Evolutionary conservation across 345 rosid genomes (phyloP).

Genomic region (Gossypium anomalum): DNA sequence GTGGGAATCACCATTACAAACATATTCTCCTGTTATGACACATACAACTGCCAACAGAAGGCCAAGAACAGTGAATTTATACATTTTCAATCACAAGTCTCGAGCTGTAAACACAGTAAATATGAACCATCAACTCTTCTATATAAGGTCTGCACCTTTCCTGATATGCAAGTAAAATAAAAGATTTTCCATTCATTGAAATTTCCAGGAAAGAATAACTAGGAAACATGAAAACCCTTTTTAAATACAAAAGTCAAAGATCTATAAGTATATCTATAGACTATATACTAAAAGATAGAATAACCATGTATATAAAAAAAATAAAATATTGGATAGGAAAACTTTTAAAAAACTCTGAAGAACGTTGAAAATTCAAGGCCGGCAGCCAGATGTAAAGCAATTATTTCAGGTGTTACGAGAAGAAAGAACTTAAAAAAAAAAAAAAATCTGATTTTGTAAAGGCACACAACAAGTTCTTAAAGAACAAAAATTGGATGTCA

Average conservation of each 20-base stretch:
- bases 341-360: too few species aligned
- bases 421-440: background rate
- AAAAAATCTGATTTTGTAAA: background rate
- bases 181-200: background rate
- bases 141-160: background rate
- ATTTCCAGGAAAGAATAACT: background rate
- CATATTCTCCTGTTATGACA: slow-evolving; percentile 15
- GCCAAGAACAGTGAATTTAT: slow-evolving; percentile 3
- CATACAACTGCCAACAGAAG: slow-evolving; percentile 16
- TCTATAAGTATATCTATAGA: background rate
- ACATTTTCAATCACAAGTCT: slow-evolving; percentile 12
- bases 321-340: background rate
- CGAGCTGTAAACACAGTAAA: background rate
- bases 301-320: background rate
- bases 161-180: background rate
- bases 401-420: background rate
- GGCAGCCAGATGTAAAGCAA: background rate
- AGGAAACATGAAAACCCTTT: background rate
- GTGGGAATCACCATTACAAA: slow-evolving; percentile 19
- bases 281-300: background rate
- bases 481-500: background rate
- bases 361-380: too few species aligned
- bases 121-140: background rate
- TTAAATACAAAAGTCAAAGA: background rate
- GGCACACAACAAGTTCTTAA: background rate